Evolutionary conservation across 768 basidiomycete species (phyloP).

Genomic region (Coprinopsis sp.): DNA sequence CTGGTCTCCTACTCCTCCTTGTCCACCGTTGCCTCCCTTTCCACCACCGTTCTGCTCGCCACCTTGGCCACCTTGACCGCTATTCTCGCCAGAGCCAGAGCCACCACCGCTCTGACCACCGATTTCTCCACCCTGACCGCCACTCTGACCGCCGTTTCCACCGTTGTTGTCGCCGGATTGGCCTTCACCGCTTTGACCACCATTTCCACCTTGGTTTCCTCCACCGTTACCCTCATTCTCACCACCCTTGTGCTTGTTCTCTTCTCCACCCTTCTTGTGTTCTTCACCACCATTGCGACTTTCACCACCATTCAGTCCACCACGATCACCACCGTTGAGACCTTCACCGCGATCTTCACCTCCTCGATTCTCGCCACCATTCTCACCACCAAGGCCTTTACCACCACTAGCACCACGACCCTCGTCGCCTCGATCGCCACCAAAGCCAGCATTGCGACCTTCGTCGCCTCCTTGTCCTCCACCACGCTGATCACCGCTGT

Average conservation of each 20-base stretch:
- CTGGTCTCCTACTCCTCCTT: too few relatives aligned
- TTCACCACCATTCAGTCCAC: not conserved
- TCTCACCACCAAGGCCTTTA: not conserved
- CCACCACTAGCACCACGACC: not conserved
- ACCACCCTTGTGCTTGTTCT: too few relatives aligned
- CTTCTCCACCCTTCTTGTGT: too few relatives aligned
- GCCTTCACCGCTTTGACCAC: not conserved
- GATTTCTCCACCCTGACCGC: not conserved
- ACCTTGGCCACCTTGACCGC: not conserved
- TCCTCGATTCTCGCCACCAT: not conserved
- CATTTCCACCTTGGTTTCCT: not conserved
- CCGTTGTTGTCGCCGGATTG: too few relatives aligned
- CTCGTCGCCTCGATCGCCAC: not conserved
- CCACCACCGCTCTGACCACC: not conserved
- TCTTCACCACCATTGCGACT: not conserved
- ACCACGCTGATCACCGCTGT: not conserved
- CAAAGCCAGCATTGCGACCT: not conserved
- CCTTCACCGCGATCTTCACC: not conserved
- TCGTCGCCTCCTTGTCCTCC: not conserved
- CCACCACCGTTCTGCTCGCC: slow-evolving; percentile 1
- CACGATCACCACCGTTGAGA: too few relatives aligned
- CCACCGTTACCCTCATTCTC: too few relatives aligned
- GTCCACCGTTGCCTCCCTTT: not conserved
- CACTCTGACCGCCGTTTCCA: not conserved
- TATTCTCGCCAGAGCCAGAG: not conserved